Evolutionary conservation across 2,329 filamentous ascomycete species (phyloP).

Genomic region (Helotiales sp.): DNA sequence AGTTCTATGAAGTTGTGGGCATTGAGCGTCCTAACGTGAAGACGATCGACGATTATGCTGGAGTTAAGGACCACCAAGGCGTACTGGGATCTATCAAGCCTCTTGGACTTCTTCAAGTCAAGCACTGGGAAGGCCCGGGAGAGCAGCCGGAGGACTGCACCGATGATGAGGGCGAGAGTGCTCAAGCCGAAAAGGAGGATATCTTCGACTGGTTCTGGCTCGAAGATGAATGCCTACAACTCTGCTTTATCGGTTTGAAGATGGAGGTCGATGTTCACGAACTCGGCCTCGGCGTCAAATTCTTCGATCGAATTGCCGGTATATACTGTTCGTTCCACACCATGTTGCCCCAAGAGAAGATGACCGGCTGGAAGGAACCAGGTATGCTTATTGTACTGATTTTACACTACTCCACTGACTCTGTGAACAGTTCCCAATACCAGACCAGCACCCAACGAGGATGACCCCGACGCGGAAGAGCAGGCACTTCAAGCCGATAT

Average conservation of each 20-base stretch:
- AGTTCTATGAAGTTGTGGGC: conserved; percentile 60
- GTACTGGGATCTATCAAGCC: conserved; percentile 39
- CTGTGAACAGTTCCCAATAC: conserved; percentile 25
- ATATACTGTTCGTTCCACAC: conserved; percentile 63
- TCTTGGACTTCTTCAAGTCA: conserved; percentile 47
- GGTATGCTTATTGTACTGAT: conserved; percentile 15
- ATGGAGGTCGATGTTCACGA: conserved; percentile 55
- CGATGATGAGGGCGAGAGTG: conserved; percentile 25
- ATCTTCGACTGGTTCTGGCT: conserved; percentile 61
- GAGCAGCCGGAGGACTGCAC: conserved; percentile 27
- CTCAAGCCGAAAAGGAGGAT: conserved; percentile 28
- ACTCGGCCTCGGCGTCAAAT: conserved; percentile 60
- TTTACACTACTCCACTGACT: neutral
- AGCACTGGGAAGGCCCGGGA: conserved; percentile 42
- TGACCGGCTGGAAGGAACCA: conserved; percentile 65
- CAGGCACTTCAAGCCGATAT: conserved; percentile 15
- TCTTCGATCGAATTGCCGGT: conserved; percentile 59
- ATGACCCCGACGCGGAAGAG: conserved; percentile 33
- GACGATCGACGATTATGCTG: conserved; percentile 44
- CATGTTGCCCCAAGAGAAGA: conserved; percentile 67
- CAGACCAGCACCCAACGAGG: conserved; percentile 32
- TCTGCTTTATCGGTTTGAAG: conserved; percentile 66
- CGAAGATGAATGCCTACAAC: conserved; percentile 58
- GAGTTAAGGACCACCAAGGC: conserved; percentile 37
- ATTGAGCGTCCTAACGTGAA: conserved; percentile 49